phyloP scores from a whole-genome alignment of 306 rosid genomes.

The Gastrolobium villosum region DNA sequence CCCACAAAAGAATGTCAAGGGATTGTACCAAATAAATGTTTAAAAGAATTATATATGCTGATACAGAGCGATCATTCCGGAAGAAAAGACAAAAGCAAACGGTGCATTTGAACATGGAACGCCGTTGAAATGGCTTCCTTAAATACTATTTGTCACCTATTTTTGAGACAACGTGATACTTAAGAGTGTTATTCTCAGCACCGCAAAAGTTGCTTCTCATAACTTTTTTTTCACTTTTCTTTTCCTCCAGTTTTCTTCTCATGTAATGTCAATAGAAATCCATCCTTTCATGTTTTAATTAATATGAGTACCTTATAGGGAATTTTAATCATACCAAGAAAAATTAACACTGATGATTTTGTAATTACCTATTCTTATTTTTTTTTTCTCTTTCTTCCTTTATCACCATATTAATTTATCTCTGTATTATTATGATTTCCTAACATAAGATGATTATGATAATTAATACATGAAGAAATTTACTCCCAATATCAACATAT shows the following conservation, averaged over 20 bases:
- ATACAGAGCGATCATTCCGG: conserved; percentile 37
- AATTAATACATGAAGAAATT: no score
- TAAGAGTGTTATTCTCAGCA: conserved; percentile 44
- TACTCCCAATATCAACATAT: background rate
- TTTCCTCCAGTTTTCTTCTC: background rate
- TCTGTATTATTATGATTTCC: no score
- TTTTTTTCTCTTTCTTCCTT: no score
- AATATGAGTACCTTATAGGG: no score
- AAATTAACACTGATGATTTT: background rate
- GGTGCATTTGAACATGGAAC: conserved; percentile 53
- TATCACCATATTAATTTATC: no score
- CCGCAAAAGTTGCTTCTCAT: conserved; percentile 37
- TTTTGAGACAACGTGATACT: conserved; percentile 50
- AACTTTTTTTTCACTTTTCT: background rate
- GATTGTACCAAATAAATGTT: conserved; percentile 9
- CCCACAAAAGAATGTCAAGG: background rate
- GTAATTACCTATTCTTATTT: background rate
- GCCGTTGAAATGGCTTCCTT: conserved; percentile 55
- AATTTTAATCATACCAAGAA: no score
- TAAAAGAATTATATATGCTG: background rate
- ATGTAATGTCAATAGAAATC: background rate
- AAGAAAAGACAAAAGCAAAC: conserved; percentile 50
- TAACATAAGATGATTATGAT: no score
- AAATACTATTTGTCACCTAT: conserved; percentile 57
- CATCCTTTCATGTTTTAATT: no score